Evolutionary conservation across 371 early-diverging fungal species (phyloP).

Genomic region (Cokeromyces recurvatus): DNA sequence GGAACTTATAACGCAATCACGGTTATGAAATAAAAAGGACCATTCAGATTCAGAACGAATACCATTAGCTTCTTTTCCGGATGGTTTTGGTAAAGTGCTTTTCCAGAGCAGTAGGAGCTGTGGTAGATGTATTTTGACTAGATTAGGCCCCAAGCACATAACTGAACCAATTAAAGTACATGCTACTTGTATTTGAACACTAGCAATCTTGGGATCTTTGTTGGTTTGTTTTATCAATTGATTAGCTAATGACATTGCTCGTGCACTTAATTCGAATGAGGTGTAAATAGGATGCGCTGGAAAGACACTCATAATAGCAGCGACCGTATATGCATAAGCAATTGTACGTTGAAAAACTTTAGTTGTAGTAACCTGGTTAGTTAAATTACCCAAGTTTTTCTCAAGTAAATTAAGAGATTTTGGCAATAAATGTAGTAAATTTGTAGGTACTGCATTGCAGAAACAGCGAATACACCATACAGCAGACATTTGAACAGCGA

Average conservation of each 20-base stretch:
- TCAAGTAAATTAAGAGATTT: constrained; percentile 56
- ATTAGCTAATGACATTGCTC: constrained; percentile 70
- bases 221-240: constrained; percentile 64
- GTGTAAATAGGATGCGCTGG: constrained; percentile 67
- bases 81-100: constrained; percentile 59
- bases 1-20: constrained; percentile 70
- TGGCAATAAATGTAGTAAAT: constrained; percentile 58
- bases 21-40: constrained; percentile 59
- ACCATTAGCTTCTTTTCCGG: constrained; percentile 52
- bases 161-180: constrained; percentile 79
- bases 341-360: constrained; percentile 54
- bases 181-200: constrained; percentile 69
- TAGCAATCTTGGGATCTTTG: constrained; percentile 57
- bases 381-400: constrained; percentile 48
- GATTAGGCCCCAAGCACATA: constrained; percentile 78
- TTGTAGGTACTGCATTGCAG: constrained; percentile 62
- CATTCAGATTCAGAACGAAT: constrained; percentile 65
- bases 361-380: constrained; percentile 35
- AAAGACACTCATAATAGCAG: constrained; percentile 69
- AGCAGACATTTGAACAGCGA: constrained; percentile 71
- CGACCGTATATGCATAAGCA: constrained; percentile 64
- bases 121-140: constrained; percentile 76
- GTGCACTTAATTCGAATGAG: constrained; percentile 71
- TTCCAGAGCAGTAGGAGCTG: constrained; percentile 76
- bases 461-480: constrained; percentile 72